Percentiles rank a stretch among this genome's conserved stretches.
These are phyloP conservation scores for Syzygium grande DNA, from an alignment of 345 rosid genomes.

Conservation along the genomic window DNA sequence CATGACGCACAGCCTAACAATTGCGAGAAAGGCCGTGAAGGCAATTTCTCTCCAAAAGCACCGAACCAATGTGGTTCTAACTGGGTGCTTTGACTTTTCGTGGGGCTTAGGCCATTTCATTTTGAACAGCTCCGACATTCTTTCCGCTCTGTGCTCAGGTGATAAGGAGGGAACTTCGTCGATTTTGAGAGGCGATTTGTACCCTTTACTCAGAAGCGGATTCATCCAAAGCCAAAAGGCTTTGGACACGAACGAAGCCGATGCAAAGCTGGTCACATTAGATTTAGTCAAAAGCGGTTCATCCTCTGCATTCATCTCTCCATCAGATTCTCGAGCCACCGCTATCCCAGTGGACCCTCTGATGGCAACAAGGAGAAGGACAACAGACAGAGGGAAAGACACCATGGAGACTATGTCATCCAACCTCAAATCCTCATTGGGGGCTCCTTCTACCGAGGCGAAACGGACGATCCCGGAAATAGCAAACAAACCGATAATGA, in stretches of 20 bases:
- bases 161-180: conserved; percentile 72
- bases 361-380: conserved; percentile 43
- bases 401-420: conserved; percentile 52
- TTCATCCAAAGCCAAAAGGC: conserved; percentile 93
- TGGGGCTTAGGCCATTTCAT: conserved; percentile 68
- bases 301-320: conserved; percentile 16
- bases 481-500: conserved; percentile 36
- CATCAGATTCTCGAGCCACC: conserved; percentile 14
- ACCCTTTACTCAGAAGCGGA: conserved; percentile 70
- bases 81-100: conserved; percentile 57
- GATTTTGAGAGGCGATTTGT: conserved; percentile 62
- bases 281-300: conserved; percentile 35
- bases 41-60: conserved; percentile 77
- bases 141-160: conserved; percentile 72
- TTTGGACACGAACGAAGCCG: conserved; percentile 61
- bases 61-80: conserved; percentile 54
- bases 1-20: conserved; percentile 60
- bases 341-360: conserved; percentile 67
- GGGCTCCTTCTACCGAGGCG: conserved; percentile 9
- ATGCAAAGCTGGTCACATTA: conserved; percentile 49
- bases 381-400: conserved; percentile 44
- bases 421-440: conserved; percentile 19
- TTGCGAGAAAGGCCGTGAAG: conserved; percentile 69
- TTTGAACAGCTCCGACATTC: conserved; percentile 52
- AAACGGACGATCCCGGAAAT: conserved; percentile 49